Conservation (phyloP, 441 rosid genomes). For the Brassica balearica region DNA sequence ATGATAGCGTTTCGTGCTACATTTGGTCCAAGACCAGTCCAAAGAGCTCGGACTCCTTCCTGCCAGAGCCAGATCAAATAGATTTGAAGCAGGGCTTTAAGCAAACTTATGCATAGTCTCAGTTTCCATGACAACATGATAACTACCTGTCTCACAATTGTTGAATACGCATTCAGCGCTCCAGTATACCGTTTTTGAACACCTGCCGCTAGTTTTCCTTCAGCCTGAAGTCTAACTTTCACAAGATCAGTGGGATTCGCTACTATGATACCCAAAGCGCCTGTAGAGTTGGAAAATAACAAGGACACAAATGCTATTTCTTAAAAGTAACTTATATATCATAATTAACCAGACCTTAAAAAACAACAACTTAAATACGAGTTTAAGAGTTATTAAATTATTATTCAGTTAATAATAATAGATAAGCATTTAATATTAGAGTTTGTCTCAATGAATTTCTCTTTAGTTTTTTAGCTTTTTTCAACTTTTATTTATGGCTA, state of each 20-base stretch:
- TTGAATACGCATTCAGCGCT: constrained; percentile 90
- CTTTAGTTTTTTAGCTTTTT: no score
- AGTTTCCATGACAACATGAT: constrained; percentile 29
- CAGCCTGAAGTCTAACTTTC: constrained; percentile 98
- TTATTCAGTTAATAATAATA: no score
- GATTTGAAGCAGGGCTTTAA: constrained; percentile 26
- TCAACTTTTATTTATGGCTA: no score
- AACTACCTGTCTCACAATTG: constrained; percentile 85
- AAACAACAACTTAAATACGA: no score
- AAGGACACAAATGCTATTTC: neutral
- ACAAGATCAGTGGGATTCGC: constrained; percentile 99
- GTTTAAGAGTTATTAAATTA: no score
- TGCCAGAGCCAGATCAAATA: constrained; percentile 40
- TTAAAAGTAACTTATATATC: no score
- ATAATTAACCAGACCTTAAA: no score
- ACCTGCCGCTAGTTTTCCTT: constrained; percentile 94
- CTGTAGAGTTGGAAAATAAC: constrained; percentile 50
- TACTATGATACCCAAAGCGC: constrained; percentile 81
- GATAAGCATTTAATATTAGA: no score
- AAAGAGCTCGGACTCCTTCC: constrained; percentile 96
- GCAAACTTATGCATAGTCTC: constrained; percentile 24
- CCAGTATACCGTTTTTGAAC: constrained; percentile 97
- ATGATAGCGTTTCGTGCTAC: constrained; percentile 93
- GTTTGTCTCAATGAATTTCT: no score
- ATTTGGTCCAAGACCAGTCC: constrained; percentile 98